Evolutionary conservation across 1,139 yeast species (phyloP), one percentile per base, ranked within the genome.

Genomic region (Tardiomyces blankii): DNA sequence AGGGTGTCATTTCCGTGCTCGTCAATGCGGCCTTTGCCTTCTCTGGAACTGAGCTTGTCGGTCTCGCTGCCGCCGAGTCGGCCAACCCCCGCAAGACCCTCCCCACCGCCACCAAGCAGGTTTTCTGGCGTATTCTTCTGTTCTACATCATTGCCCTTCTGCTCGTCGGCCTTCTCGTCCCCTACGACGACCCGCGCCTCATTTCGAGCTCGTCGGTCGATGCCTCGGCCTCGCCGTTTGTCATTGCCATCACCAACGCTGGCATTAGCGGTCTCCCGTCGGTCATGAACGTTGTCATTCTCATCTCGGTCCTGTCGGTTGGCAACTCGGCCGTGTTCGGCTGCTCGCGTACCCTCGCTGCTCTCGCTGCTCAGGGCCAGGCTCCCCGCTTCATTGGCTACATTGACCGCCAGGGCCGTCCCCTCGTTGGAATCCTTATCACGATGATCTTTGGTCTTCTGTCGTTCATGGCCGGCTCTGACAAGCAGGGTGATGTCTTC

Each of bases 21-120:
- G 87, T 88, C 46, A 78, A 82, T 39, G 94, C 96, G 25, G 94
- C 96, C 1, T 88, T 87, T 66, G 81, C 95, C 2, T 85, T 84
- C 57, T 87, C 88, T 46, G 93, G 94, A 55, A 77, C 84, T 48
- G 95, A 86, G 67, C 72, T 83, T 58, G 82, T 82, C 51, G 94
- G 94, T 49, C 72, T 88, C 51, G 89, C 94, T 23, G 77, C 79
- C 25, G 80, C 80, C 33, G 78, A 74, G 54, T 64, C 94, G 42
- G 70, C 70, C 40, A 78, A 83, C 62, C 95, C 95, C 45, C 70
- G 80, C 62, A 70, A 70, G 57, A 66, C 84, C 32, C 67, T 85
- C 46, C 94, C 94, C 44, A 71, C 70, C 54, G 94, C 95, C 41
- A 78, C 82, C 39, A 74, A 75, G 61, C 82, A 78, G 57, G 84